phyloP scores from a whole-genome alignment of 352 stramenopile genomes.

The Phytophthora pini region DNA sequence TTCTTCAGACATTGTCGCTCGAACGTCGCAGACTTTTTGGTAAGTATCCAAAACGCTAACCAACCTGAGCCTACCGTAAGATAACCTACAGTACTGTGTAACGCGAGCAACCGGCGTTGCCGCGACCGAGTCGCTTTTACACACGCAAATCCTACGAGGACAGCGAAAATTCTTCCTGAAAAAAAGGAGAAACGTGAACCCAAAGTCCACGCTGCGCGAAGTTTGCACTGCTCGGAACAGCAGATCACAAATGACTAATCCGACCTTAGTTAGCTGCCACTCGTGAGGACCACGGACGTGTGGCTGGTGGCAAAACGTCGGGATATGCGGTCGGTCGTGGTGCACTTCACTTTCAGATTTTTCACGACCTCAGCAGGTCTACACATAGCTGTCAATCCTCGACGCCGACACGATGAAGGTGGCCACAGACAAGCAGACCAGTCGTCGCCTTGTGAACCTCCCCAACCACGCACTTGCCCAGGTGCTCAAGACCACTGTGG shows the following conservation, averaged over 20 bases:
- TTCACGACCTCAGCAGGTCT: constrained; percentile 1
- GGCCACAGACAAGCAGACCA: constrained; percentile 18
- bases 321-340: neutral
- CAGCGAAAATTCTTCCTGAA: constrained; percentile 12
- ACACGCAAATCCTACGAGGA: constrained; percentile 9
- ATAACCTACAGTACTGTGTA: neutral
- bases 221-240: neutral
- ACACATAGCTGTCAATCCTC: neutral
- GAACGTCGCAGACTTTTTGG: too few species aligned
- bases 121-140: constrained; percentile 8
- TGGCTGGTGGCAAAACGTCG: neutral
- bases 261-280: constrained; percentile 1
- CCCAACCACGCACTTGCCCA: constrained; percentile 31
- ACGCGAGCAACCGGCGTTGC: constrained; percentile 1
- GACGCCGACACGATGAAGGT: constrained; percentile 9
- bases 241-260: constrained; percentile 7
- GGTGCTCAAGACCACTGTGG: constrained; percentile 29
- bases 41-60: neutral
- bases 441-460: constrained; percentile 18
- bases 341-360: constrained; percentile 7
- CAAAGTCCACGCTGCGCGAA: neutral
- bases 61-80: neutral
- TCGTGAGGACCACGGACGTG: neutral
- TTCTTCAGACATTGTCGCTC: too few species aligned
- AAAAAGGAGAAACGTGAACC: constrained; percentile 13